These are phyloP conservation scores for Colletotrichum tanaceti DNA, from an alignment of 2,329 filamentous ascomycete genomes.

Conservation along the genomic window DNA sequence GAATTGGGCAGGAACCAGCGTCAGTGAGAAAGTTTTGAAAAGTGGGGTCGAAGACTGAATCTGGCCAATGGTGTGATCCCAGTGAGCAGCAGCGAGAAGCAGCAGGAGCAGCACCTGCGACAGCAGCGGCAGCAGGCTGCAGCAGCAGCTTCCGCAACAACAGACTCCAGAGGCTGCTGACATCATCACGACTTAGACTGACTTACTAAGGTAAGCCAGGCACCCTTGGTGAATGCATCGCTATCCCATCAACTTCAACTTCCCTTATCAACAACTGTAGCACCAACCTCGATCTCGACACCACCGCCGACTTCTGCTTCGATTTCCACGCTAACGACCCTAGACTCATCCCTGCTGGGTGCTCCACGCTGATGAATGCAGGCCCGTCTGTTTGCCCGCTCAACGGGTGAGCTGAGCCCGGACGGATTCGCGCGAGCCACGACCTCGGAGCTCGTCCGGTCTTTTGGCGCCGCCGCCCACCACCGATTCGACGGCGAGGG, in stretches of 20 bases:
- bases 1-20: constrained; percentile 1
- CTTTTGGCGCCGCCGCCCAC: constrained; percentile 74
- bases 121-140: neutral
- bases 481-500: constrained; percentile 75
- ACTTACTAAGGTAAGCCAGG: no score
- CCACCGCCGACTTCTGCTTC: no score
- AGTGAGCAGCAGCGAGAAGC: no score
- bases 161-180: constrained; percentile 11
- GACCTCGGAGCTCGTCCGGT: constrained; percentile 73
- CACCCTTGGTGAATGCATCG: no score
- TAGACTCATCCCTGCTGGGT: no score
- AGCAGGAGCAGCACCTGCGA: neutral
- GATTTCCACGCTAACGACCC: no score
- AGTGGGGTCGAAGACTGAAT: neutral
- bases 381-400: constrained; percentile 81
- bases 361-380: constrained; percentile 64
- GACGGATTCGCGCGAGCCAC: constrained; percentile 73
- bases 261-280: no score
- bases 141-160: neutral
- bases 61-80: neutral
- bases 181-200: constrained; percentile 9
- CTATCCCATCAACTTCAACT: no score
- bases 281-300: neutral
- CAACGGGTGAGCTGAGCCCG: constrained; percentile 74
- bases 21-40: neutral